A percentile compares a stretch with the other conserved stretches of the same genome.
phyloP scores from a whole-genome alignment of 2,329 filamentous ascomycete species.

The Dactylella cylindrospora region DNA sequence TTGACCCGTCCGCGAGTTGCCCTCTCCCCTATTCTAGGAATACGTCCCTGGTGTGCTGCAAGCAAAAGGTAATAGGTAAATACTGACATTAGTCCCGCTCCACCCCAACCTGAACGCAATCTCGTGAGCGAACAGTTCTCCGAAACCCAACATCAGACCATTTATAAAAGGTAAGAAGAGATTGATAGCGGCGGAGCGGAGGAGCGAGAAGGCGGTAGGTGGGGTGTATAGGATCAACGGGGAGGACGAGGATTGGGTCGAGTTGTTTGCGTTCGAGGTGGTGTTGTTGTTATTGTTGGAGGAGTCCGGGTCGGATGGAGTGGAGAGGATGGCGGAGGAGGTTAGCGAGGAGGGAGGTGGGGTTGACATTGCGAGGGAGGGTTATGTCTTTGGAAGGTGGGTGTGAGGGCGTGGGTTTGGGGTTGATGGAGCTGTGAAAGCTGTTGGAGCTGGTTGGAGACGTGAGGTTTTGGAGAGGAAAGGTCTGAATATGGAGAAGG shows the following conservation, averaged over 20 bases:
- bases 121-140: constrained; percentile 95
- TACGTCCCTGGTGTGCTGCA: neutral
- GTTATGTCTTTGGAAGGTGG: constrained; percentile 1
- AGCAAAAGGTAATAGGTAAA: neutral
- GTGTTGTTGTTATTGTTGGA: constrained; percentile 10
- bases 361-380: constrained; percentile 34
- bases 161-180: constrained; percentile 94
- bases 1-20: too few relatives aligned
- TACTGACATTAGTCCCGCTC: constrained; percentile 83
- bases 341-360: constrained; percentile 36
- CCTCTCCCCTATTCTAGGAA: too few relatives aligned
- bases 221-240: constrained; percentile 84
- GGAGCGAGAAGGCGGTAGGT: constrained; percentile 79
- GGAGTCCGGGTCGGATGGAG: constrained; percentile 26
- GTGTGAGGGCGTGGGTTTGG: constrained; percentile 8
- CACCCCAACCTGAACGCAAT: constrained; percentile 89
- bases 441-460: constrained; percentile 13
- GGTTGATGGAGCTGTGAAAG: constrained; percentile 9
- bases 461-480: constrained; percentile 21
- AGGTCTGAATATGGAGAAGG: too few relatives aligned
- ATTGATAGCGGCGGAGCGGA: constrained; percentile 91
- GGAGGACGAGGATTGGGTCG: constrained; percentile 57
- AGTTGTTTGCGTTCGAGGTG: constrained; percentile 45
- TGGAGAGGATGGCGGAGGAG: constrained; percentile 39
- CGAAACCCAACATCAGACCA: constrained; percentile 96